Conservation (phyloP, 352 stramenopile species). For the Globisporangium orthogonon region DNA sequence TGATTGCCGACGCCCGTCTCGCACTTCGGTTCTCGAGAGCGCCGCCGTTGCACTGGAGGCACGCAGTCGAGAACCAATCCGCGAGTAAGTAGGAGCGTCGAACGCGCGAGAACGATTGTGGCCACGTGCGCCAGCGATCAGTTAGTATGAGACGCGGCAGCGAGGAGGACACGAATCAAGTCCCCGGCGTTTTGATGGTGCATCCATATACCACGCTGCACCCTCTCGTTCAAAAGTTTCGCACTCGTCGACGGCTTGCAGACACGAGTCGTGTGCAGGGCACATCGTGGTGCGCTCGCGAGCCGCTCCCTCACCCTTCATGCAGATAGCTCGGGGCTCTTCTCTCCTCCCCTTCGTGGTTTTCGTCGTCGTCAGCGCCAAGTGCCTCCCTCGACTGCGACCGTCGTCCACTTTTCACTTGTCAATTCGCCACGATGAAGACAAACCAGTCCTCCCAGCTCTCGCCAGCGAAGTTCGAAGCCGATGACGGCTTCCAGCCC, state of each 20-base stretch:
- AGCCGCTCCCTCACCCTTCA: not conserved
- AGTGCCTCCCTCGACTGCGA: too few relatives aligned
- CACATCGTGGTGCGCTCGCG: not conserved
- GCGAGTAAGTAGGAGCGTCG: not conserved
- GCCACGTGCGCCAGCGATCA: too few relatives aligned
- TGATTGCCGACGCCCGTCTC: not conserved
- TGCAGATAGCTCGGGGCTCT: not conserved
- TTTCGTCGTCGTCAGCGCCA: too few relatives aligned
- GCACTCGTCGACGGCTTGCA: not conserved
- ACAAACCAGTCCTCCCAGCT: not conserved
- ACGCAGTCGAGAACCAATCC: not conserved
- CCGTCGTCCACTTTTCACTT: not conserved
- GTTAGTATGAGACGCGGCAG: not conserved
- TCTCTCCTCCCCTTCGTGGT: not conserved
- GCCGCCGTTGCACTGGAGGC: not conserved
- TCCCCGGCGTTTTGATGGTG: not conserved
- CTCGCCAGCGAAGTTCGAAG: not conserved
- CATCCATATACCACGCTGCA: not conserved
- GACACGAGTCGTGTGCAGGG: not conserved
- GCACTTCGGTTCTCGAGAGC: too few relatives aligned
- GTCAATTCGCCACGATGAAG: not conserved
- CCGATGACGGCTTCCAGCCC: slow-evolving; percentile 1
- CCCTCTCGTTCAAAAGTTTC: not conserved
- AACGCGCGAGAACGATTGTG: too few relatives aligned
- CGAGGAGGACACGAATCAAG: not conserved